Base-by-base conservation (phyloP, 352 stramenopile genomes). In the Albugo candida region DNA sequence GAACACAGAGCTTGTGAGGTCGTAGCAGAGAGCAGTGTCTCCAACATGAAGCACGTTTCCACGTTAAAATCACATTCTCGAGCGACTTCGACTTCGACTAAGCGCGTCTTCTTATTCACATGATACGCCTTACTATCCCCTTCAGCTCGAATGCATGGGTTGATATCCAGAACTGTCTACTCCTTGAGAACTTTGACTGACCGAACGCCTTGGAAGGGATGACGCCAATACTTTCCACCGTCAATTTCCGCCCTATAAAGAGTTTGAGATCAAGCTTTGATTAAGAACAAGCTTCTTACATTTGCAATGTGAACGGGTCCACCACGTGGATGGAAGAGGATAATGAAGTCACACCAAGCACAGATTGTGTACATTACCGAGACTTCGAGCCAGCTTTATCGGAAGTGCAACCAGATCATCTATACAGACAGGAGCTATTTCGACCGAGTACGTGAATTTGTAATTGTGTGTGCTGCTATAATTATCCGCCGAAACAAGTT, bases 381-480 rank as follows among this genome's bases (percentile, higher is more conserved):
- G 66, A 51, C 84, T 80, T 18, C 75, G 70, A 19, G 93, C 93
- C 6, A 97, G 67, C 52, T 93, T 94, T 47, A 74, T 51, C 21
- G 79, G 81, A 27, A 95, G 63, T 51, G 89, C 49, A 21, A 95
- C 68, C 13, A 96, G 57, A 47, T 96, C 86, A 52, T 96, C 83
- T 61, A 99, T 99, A 75, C 96, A 99, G n/a, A 99, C 78, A 0
- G 95, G 93, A 44, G 86, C 92, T 59, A 99, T 96, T 62, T 99
- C 95, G 11, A 99, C 85, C 19, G 92, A 67, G 60, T 95, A 97
- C 34, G 93, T 99, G 70, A 98, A 98, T 76, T 99, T 98, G 81
- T 97, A 99, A 65, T 99, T 99, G 65, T 93, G 83, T 50, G 96
- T 94, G 70, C 98, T 99, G 61, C 83, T 97, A 60, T 98, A 94